Evolutionary conservation across 768 basidiomycete genomes (phyloP), one percentile per base, ranked within the genome.

Genomic region (Peribolospora kevripleyi): DNA sequence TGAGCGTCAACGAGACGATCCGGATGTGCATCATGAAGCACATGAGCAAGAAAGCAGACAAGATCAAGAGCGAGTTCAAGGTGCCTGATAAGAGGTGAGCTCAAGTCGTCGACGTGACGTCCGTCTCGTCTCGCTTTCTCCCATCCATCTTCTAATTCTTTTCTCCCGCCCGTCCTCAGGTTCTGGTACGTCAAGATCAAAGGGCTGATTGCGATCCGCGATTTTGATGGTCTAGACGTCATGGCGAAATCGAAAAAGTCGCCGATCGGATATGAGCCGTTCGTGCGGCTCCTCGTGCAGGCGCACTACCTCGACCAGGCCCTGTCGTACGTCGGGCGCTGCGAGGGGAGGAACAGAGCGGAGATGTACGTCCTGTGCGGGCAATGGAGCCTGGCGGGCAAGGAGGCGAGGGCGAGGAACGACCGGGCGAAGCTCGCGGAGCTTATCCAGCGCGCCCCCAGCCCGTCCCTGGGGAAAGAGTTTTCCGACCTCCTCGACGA

Each of bases 111-210:
- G 13, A 45, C 4, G 37, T 8, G 7, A 13, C 45, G 41, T 5
- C 7, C 11, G n/a, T 10, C 42, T 47, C 11, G 53, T n/a, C 46
- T 37, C 25, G 6, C 38, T 47, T 6, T 37, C n/a, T 5, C 10
- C 9, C 41, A 7, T 38, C 25, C 25, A 25, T 1, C 25, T 25
- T 25, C 25, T 25, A 50, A 9, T 45, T 40, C 7, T 60, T n/a
- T 7, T 38, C 39, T 37, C 50, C 42, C 13, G 25, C 42, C 54
- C 45, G 43, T 10, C 13, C 5, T 37, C 59, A 93, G 90, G 50
- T 97, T 86, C 68, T 97, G 88, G 88, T 82, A 86, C 69, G 64
- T 86, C 60, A 95, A 93, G 66, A 67, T 98, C 4, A 76, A 84
- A 53, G 82, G 87, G 0, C 68, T 97, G 54, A 80, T 81, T 7